A percentile compares a stretch with the other conserved stretches of the same genome.
These are phyloP conservation scores for Scedosporium minutisporum DNA, from an alignment of 2,329 filamentous ascomycete species.

Conservation along the genomic window DNA sequence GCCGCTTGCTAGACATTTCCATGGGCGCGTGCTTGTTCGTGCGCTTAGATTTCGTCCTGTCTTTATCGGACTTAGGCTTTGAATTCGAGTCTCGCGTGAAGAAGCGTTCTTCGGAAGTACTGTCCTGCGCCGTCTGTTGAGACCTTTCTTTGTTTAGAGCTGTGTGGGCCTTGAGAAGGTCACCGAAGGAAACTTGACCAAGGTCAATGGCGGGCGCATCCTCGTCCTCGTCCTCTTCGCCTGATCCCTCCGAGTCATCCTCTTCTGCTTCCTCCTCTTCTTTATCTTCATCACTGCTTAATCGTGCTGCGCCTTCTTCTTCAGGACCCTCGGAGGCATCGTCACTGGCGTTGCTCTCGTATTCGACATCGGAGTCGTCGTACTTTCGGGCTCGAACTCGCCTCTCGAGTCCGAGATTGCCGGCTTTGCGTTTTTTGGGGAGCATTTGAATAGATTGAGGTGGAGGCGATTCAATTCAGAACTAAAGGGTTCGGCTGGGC, in stretches of 20 bases:
- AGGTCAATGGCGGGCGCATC: conserved; percentile 29
- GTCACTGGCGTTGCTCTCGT: conserved; percentile 19
- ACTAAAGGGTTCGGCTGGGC: too few relatives aligned
- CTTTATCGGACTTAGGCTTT: conserved; percentile 13
- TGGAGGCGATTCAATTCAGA: not conserved
- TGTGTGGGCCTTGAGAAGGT: conserved; percentile 78
- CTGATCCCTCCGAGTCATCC: conserved; percentile 11
- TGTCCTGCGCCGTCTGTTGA: conserved; percentile 17
- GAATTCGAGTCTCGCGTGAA: conserved; percentile 18
- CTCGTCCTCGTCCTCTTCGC: conserved; percentile 21
- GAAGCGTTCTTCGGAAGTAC: conserved; percentile 16
- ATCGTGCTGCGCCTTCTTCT: conserved; percentile 13
- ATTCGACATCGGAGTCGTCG: conserved; percentile 31
- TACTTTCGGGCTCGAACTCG: conserved; percentile 34
- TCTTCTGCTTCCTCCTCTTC: conserved; percentile 20
- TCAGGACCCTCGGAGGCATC: conserved; percentile 9
- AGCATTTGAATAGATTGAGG: too few relatives aligned
- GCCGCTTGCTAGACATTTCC: conserved; percentile 71
- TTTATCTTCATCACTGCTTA: conserved; percentile 19
- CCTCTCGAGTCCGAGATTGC: conserved; percentile 26
- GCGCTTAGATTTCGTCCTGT: not conserved
- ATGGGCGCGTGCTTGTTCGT: conserved; percentile 75
- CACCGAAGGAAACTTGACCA: conserved; percentile 71
- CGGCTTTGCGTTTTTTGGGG: conserved; percentile 30
- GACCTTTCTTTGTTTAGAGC: conserved; percentile 35